Percentiles rank a stretch among this genome's conserved stretches.
Evolutionary conservation across 129 eudicot genomes (phyloP).

Genomic region (Tagetes patula): DNA sequence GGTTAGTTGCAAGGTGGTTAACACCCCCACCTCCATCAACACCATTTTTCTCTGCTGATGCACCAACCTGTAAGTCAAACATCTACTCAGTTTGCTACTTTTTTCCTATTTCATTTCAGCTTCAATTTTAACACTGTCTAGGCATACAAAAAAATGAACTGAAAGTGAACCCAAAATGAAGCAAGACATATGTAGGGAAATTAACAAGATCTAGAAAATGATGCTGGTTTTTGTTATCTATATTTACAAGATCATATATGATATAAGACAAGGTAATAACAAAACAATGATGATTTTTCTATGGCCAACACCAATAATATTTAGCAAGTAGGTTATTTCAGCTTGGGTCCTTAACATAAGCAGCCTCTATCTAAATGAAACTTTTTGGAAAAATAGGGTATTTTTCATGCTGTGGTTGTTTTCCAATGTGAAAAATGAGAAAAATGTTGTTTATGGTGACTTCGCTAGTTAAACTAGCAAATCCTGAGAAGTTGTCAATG

Average conservation of each 20-base stretch:
- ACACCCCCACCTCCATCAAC: neutral
- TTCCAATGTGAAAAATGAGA: no score
- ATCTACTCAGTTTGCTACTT: slow-evolving; percentile 11
- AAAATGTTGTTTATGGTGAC: no score
- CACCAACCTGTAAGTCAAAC: slow-evolving; percentile 24
- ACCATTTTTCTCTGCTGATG: neutral
- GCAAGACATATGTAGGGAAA: neutral
- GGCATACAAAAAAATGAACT: neutral
- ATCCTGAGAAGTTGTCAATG: no score
- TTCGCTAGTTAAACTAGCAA: no score
- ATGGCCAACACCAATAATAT: neutral
- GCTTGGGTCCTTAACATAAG: neutral
- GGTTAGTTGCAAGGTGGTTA: slow-evolving; percentile 33
- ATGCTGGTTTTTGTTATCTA: neutral
- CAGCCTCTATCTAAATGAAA: neutral
- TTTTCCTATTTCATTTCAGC: neutral
- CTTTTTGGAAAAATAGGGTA: no score
- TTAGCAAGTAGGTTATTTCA: neutral
- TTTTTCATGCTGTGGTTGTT: no score
- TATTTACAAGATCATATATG: neutral
- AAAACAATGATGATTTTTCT: neutral
- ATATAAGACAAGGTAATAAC: neutral
- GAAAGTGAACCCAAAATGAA: no score
- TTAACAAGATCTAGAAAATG: neutral
- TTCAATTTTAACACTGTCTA: neutral